Percentiles rank a stretch among this genome's conserved stretches.
Evolutionary conservation across 2,329 filamentous ascomycete genomes (phyloP).

Genomic region (Microdochium trichocladiopsis): DNA sequence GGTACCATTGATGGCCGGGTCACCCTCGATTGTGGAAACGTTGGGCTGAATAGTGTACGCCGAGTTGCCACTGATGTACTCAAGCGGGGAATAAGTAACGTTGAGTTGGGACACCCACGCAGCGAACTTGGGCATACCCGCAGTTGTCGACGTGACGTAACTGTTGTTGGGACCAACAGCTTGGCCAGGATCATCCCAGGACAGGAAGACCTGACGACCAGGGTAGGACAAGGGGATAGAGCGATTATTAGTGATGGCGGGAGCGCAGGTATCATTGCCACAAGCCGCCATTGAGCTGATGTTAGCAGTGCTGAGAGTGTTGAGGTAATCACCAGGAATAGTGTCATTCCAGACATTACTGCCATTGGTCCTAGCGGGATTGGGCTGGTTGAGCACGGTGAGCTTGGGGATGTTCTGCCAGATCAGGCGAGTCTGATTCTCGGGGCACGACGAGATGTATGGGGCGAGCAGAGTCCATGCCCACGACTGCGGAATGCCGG

Average conservation of each 20-base stretch:
- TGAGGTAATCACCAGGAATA: slow-evolving; percentile 44
- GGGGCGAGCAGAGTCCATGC: slow-evolving; percentile 76
- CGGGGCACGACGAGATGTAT: slow-evolving; percentile 71
- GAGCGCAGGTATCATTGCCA: slow-evolving; percentile 52
- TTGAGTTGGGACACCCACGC: slow-evolving; percentile 75
- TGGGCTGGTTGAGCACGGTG: slow-evolving; percentile 68
- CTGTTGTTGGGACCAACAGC: slow-evolving; percentile 74
- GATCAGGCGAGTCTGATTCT: slow-evolving; percentile 63
- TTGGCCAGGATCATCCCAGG: slow-evolving; percentile 66
- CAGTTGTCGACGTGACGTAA: slow-evolving; percentile 61
- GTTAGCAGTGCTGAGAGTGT: slow-evolving; percentile 43
- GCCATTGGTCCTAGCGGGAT: slow-evolving; percentile 60
- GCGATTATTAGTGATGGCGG: slow-evolving; percentile 62
- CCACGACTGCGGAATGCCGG: slow-evolving; percentile 77
- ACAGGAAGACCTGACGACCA: slow-evolving; percentile 62
- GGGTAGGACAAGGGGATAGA: slow-evolving; percentile 66
- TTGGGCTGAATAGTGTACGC: slow-evolving; percentile 71
- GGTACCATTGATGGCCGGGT: slow-evolving; percentile 68
- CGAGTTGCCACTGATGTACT: slow-evolving; percentile 42
- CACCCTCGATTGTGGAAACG: slow-evolving; percentile 56
- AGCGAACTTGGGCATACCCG: slow-evolving; percentile 56
- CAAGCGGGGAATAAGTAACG: slow-evolving; percentile 60
- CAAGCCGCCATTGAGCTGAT: slow-evolving; percentile 42
- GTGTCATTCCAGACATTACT: slow-evolving; percentile 59
- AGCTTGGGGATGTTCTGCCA: slow-evolving; percentile 83